Evolutionary conservation across 495 filamentous ascomycete genomes (phyloP).

Genomic region (Saxispiralis lemnorum): DNA sequence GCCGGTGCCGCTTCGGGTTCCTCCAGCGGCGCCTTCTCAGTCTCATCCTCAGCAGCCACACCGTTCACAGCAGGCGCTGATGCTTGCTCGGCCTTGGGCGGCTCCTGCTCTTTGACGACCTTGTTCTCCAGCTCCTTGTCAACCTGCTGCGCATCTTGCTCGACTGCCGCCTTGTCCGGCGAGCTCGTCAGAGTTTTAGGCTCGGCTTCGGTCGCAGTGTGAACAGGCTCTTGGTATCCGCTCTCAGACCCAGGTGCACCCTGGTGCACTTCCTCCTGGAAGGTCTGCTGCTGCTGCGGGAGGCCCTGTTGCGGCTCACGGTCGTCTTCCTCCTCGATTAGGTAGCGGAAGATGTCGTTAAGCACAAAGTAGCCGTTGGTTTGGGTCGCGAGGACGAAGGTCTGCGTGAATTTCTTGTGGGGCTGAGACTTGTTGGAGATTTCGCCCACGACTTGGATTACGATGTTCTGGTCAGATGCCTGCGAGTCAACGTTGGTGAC

Average conservation of each 20-base stretch:
- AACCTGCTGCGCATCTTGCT: conserved; percentile 32
- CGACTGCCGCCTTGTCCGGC: conserved; percentile 18
- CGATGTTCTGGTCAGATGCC: conserved; percentile 74
- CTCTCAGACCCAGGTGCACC: conserved; percentile 21
- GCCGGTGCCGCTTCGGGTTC: conserved; percentile 19
- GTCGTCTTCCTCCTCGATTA: conserved; percentile 57
- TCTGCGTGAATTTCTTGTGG: conserved; percentile 89
- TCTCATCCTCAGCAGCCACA: conserved; percentile 15
- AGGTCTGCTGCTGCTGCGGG: conserved; percentile 31
- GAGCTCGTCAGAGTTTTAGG: conserved; percentile 21
- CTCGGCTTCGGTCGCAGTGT: conserved; percentile 16
- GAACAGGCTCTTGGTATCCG: conserved; percentile 21
- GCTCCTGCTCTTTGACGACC: conserved; percentile 23
- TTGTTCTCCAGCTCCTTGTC: conserved; percentile 39
- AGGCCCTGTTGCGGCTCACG: conserved; percentile 35
- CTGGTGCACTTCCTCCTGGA: conserved; percentile 27
- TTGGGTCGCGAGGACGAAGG: conserved; percentile 93
- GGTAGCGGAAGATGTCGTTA: conserved; percentile 91
- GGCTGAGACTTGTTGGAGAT: conserved; percentile 83
- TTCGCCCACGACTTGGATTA: conserved; percentile 94
- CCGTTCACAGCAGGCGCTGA: conserved; percentile 8
- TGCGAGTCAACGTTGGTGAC: conserved; percentile 96
- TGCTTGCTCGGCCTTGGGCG: conserved; percentile 13
- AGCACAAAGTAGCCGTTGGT: conserved; percentile 94
- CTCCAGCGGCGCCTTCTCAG: conserved; percentile 6